phyloP scores from a whole-genome alignment of 116 monocot genomes.

The Posidonia oceanica region DNA sequence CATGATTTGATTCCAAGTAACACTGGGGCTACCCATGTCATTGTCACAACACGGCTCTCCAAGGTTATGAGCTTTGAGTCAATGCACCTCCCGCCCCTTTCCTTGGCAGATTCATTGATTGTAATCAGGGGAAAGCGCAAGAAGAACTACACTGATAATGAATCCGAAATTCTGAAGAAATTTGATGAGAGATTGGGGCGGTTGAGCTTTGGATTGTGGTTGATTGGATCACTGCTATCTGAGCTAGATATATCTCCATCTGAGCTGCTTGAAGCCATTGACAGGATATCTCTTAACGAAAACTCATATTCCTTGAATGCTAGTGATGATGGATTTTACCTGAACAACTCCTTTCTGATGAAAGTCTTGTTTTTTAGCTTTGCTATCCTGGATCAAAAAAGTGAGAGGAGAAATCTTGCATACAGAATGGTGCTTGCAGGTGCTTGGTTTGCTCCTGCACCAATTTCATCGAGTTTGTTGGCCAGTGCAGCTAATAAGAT shows the following conservation, averaged over 20 bases:
- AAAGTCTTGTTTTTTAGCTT: conserved; percentile 57
- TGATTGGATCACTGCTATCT: conserved; percentile 66
- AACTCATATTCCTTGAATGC: conserved; percentile 6
- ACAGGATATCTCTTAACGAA: conserved; percentile 40
- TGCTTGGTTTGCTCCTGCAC: conserved; percentile 79
- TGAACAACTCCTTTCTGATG: conserved; percentile 57
- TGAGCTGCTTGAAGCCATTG: conserved; percentile 54
- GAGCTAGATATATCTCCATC: conserved; percentile 56
- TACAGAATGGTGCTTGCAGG: conserved; percentile 51
- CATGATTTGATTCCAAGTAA: conserved; percentile 81
- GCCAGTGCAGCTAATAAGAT: conserved; percentile 46
- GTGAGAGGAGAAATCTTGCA: conserved; percentile 29
- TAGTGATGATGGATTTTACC: conserved; percentile 40
- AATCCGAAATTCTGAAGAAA: conserved; percentile 44
- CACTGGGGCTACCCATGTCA: conserved; percentile 71
- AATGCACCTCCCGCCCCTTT: conserved; percentile 43
- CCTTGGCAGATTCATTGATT: conserved; percentile 39
- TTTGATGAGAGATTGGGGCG: conserved; percentile 67
- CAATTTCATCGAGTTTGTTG: conserved; percentile 47
- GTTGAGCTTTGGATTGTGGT: conserved; percentile 61
- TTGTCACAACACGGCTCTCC: conserved; percentile 53
- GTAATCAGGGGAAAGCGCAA: conserved; percentile 49
- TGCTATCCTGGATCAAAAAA: conserved; percentile 38
- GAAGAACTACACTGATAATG: conserved; percentile 50
- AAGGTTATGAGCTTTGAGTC: conserved; percentile 69